Evolutionary conservation across 441 rosid genomes (phyloP).

Genomic region (Croton laevigatus): DNA sequence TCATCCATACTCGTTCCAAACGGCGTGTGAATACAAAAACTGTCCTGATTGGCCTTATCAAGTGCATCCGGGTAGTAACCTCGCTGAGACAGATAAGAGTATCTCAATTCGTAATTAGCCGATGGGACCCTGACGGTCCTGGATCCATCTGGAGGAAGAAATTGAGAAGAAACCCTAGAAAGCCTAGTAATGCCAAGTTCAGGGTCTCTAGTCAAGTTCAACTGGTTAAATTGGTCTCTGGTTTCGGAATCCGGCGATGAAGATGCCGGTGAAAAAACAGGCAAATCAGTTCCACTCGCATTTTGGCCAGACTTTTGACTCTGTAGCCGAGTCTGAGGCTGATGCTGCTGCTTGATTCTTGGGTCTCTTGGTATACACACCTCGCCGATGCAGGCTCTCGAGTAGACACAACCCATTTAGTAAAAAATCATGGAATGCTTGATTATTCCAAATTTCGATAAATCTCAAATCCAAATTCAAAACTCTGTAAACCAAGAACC

Average conservation of each 20-base stretch:
- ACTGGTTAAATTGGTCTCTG: conserved; percentile 54
- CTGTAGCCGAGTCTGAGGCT: neutral
- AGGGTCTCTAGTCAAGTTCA: conserved; percentile 40
- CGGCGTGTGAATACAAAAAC: conserved; percentile 93
- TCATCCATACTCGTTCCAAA: conserved; percentile 68
- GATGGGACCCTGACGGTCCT: conserved; percentile 63
- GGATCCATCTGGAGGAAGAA: conserved; percentile 87
- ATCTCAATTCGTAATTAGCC: conserved; percentile 57
- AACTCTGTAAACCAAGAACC: conserved; percentile 6
- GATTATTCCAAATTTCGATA: neutral
- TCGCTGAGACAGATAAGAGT: conserved; percentile 84
- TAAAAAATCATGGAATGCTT: conserved; percentile 15
- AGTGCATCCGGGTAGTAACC: conserved; percentile 96
- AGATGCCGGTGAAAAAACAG: conserved; percentile 57
- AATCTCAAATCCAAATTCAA: neutral
- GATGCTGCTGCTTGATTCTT: conserved; percentile 37
- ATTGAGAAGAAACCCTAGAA: conserved; percentile 92
- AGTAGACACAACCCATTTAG: conserved; percentile 91
- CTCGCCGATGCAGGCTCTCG: conserved; percentile 94
- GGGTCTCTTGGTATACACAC: conserved; percentile 70
- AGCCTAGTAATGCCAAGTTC: conserved; percentile 79
- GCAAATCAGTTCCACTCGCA: conserved; percentile 33
- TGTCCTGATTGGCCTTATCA: conserved; percentile 97
- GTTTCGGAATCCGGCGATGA: conserved; percentile 45
- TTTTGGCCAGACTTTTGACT: conserved; percentile 21